These are phyloP conservation scores for Purshia tridentata DNA, from an alignment of 306 rosid genomes.

Conservation along the genomic window DNA sequence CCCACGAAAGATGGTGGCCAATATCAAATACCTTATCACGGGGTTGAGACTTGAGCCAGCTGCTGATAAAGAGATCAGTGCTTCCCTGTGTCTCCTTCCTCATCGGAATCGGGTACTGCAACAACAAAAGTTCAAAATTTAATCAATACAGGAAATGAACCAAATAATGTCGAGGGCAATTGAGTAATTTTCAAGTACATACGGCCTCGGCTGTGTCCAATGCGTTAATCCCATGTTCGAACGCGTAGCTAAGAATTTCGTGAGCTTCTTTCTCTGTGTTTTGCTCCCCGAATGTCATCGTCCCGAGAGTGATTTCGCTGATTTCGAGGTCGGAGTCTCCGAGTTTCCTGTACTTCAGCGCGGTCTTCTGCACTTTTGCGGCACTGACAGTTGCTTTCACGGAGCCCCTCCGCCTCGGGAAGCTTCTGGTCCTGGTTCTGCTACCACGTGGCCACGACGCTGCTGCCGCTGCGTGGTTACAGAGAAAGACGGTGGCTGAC, in stretches of 20 bases:
- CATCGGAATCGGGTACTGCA: conserved; percentile 85
- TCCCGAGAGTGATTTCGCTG: conserved; percentile 82
- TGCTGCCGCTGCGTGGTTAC: not conserved
- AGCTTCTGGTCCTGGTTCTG: conserved; percentile 3
- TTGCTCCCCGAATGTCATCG: conserved; percentile 95
- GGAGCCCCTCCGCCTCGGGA: conserved; percentile 19
- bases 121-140: conserved; percentile 12
- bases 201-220: conserved; percentile 82
- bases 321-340: conserved; percentile 85
- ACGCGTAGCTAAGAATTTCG: conserved; percentile 64
- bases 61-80: conserved; percentile 69
- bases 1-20: not conserved
- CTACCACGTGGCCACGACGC: not conserved
- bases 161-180: not conserved
- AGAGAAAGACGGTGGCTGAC: conserved; percentile 21
- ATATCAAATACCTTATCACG: conserved; percentile 76
- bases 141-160: not conserved
- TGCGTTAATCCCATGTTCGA: conserved; percentile 68
- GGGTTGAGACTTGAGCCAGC: conserved; percentile 84
- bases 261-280: conserved; percentile 89
- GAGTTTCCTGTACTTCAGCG: conserved; percentile 60
- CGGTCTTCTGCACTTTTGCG: conserved; percentile 23
- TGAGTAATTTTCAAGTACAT: conserved; percentile 23
- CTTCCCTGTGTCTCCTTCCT: conserved; percentile 84
- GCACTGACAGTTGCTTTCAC: conserved; percentile 31